Conservation (phyloP, 2,329 filamentous ascomycete species). For the Akanthomyces dipterigenus region DNA sequence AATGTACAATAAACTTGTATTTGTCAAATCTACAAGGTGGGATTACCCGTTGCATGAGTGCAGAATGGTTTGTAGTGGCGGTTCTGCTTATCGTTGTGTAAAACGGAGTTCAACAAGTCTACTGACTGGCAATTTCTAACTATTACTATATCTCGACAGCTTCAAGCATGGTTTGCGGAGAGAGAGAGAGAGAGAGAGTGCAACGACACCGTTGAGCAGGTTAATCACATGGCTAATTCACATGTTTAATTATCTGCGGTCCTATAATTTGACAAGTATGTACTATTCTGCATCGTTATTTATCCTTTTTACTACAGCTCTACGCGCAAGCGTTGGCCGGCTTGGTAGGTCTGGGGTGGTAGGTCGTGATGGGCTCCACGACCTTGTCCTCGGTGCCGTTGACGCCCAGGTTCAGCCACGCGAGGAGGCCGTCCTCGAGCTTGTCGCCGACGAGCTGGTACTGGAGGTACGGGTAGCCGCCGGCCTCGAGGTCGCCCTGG, state of each 20-base stretch:
- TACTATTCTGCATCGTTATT: neutral
- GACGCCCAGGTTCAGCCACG: constrained; percentile 47
- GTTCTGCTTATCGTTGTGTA: neutral
- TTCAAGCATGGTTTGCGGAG: too few species aligned
- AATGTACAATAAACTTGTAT: constrained; percentile 7
- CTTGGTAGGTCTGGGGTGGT: neutral
- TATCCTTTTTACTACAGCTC: neutral
- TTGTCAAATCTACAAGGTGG: neutral
- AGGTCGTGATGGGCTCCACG: constrained; percentile 7
- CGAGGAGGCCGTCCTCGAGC: constrained; percentile 43
- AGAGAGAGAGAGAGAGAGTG: too few species aligned
- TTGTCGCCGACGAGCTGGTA: constrained; percentile 49
- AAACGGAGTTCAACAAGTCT: too few species aligned
- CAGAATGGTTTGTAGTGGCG: too few species aligned
- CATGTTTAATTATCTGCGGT: neutral
- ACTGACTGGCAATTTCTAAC: too few species aligned
- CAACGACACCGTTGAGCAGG: too few species aligned
- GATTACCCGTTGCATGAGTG: neutral
- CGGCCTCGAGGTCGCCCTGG: constrained; percentile 37
- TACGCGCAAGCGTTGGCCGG: neutral
- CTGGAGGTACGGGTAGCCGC: constrained; percentile 51
- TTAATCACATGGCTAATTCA: too few species aligned
- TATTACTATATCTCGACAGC: neutral
- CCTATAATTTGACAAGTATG: neutral
- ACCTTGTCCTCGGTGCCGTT: constrained; percentile 20